These are phyloP conservation scores for Penicillium waksmanii DNA, from an alignment of 495 filamentous ascomycete genomes.

Conservation along the genomic window DNA sequence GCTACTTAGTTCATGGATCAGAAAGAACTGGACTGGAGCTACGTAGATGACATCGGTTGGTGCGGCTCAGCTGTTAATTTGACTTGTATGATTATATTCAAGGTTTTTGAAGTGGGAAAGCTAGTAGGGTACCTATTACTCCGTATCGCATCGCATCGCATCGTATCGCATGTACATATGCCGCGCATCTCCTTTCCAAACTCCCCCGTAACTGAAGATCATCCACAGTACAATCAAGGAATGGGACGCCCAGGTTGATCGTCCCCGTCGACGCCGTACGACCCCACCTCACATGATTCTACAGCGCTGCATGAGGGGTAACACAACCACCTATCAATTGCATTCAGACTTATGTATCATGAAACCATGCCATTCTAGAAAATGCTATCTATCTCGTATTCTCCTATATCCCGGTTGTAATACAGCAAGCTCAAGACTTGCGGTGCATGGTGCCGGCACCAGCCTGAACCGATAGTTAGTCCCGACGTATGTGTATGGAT, in stretches of 20 bases:
- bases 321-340: constrained; percentile 1
- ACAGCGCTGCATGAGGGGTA: not conserved
- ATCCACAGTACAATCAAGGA: not conserved
- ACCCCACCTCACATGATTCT: constrained; percentile 2
- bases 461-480: constrained; percentile 20
- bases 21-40: not conserved
- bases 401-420: not conserved
- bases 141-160: no score
- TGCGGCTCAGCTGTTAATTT: not conserved
- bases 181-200: no score
- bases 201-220: not conserved
- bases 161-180: no score
- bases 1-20: not conserved
- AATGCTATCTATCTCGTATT: constrained; percentile 14
- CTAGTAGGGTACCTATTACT: no score
- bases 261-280: not conserved
- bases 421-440: constrained; percentile 21
- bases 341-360: constrained; percentile 11
- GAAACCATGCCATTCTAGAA: constrained; percentile 13
- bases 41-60: not conserved
- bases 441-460: constrained; percentile 33
- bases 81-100: not conserved
- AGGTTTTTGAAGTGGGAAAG: not conserved
- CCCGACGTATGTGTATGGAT: not conserved
- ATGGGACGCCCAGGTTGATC: no score